A percentile compares a stretch with the other conserved stretches of the same genome.
Evolutionary conservation across 371 early-diverging fungal species (phyloP).

Genomic region (Mucor lusitanicus): DNA sequence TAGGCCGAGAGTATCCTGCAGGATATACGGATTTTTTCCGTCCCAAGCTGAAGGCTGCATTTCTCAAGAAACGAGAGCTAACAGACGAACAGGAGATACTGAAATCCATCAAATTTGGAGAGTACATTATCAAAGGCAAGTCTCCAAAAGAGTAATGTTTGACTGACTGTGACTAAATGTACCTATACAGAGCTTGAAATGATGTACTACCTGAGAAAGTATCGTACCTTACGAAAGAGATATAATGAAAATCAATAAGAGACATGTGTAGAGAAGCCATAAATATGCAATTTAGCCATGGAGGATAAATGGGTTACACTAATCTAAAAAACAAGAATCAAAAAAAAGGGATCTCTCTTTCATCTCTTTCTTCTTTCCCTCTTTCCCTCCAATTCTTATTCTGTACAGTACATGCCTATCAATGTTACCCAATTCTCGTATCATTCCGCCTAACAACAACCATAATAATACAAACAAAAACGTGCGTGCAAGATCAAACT

Average conservation of each 20-base stretch:
- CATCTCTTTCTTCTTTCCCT: slow-evolving; percentile 2
- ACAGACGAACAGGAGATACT: slow-evolving; percentile 57
- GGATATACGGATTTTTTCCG: slow-evolving; percentile 60
- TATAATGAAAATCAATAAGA: slow-evolving; percentile 41
- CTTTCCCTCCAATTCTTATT: background rate
- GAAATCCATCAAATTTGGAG: slow-evolving; percentile 63
- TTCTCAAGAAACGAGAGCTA: slow-evolving; percentile 64
- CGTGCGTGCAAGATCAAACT: slow-evolving; percentile 21
- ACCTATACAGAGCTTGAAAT: slow-evolving; percentile 63
- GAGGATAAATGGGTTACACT: slow-evolving; percentile 17
- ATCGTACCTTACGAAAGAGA: slow-evolving; percentile 64
- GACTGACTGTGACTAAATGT: background rate
- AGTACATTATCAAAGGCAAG: slow-evolving; percentile 65
- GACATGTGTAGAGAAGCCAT: slow-evolving; percentile 28
- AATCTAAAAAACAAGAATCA: slow-evolving; percentile 10
- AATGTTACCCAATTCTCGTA: slow-evolving; percentile 31
- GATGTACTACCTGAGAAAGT: slow-evolving; percentile 75
- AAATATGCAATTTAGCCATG: slow-evolving; percentile 16
- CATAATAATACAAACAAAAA: slow-evolving; percentile 7
- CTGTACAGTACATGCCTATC: background rate
- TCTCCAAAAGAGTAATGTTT: background rate
- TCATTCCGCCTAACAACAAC: slow-evolving; percentile 17
- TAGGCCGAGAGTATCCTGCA: slow-evolving; percentile 66
- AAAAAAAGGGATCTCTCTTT: background rate
- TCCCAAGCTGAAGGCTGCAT: slow-evolving; percentile 62